phyloP scores from a whole-genome alignment of 139 green algal genomes.

The Nannochloris sp. region DNA sequence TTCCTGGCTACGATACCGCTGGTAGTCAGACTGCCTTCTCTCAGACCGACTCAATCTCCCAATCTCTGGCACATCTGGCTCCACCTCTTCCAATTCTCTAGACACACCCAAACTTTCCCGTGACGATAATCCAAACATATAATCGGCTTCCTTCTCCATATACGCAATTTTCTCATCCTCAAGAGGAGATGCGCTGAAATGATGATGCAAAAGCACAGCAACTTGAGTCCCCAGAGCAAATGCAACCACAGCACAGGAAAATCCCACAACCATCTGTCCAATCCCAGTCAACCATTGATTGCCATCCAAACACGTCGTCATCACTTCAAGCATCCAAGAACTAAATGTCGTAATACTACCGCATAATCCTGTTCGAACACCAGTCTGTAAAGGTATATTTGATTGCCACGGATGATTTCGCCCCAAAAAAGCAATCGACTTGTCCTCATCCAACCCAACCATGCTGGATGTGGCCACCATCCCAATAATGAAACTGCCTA shows the following conservation, averaged over 20 bases:
- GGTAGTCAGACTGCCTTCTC: not conserved
- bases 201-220: constrained; percentile 25
- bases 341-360: constrained; percentile 79
- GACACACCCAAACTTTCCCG: not conserved
- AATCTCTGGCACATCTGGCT: constrained; percentile 16
- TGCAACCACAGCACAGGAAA: constrained; percentile 25
- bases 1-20: not conserved
- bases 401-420: constrained; percentile 35
- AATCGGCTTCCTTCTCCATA: not conserved
- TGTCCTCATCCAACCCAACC: constrained; percentile 21
- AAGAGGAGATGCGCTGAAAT: constrained; percentile 12
- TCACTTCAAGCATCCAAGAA: constrained; percentile 56
- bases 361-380: constrained; percentile 72
- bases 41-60: not conserved
- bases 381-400: constrained; percentile 43
- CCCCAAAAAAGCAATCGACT: constrained; percentile 41
- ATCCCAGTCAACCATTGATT: constrained; percentile 38
- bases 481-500: constrained; percentile 68
- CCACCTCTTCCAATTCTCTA: constrained; percentile 1
- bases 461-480: constrained; percentile 31
- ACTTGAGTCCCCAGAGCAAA: constrained; percentile 51
- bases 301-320: constrained; percentile 31
- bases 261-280: constrained; percentile 34
- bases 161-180: constrained; percentile 11
- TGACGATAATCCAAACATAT: not conserved